Evolutionary conservation across 176 grass and related monocot genomes (phyloP), one percentile per base, ranked within the genome.

Genomic region (Oryza glumipatula): DNA sequence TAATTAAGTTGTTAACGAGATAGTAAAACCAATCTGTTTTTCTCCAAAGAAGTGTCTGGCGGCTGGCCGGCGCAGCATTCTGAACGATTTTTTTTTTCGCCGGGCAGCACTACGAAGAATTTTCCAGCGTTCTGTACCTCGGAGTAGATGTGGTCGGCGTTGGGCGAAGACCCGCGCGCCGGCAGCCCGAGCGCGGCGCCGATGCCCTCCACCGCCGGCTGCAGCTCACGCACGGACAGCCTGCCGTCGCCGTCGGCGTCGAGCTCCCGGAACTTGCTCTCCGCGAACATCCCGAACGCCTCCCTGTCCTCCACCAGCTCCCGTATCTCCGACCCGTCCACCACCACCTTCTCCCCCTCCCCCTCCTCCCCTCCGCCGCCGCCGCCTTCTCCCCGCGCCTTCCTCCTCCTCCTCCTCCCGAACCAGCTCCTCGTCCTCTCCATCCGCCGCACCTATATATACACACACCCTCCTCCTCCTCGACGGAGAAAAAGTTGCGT

Each of bases 221-320:
- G 72, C 73, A 98, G 87, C 71, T 98, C 92, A 63, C 80, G 58
- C 39, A 93, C 88, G 16, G 89, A 86, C 75, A 98, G 80, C 84
- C 72, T 67, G 38, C 88, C 95, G 86, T 93, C 75, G 0, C 68
- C 76, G 81, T 91, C 85, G 76, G 63, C 76, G 84, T 90, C 92
- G 58, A 98, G 84, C 82, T 91, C 82, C 78, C 24, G 69, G 82
- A 98, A 95, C 78, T 90, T 91, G 82, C 4, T 83, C 28, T 95
- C 95, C 28, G 88, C 91, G 58, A 98, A 92, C 87, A 72, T 84
- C 26, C 73, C 86, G 76, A 98, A 98, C 6, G 86, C 88, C 85
- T 89, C 92, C 79, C 77, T 68, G 95, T 95, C 89, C 90, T 92
- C 90, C 84, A 95, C 92, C 84, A 98, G 63, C 65, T 95, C 88